Evolutionary conservation across 352 stramenopile genomes (phyloP).

Genomic region (Globisporangium paddicum): DNA sequence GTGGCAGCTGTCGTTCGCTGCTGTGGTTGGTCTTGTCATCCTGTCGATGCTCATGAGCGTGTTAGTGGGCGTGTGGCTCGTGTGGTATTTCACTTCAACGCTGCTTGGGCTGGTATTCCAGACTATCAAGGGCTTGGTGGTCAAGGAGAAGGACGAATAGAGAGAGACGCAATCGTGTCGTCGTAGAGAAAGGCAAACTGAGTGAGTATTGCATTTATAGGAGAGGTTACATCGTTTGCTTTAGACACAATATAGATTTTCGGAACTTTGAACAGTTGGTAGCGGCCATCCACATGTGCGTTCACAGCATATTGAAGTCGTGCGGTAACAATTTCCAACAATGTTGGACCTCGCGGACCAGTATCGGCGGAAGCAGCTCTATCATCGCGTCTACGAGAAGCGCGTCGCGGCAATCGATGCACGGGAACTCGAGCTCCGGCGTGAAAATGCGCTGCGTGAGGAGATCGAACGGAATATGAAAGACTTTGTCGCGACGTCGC

Average conservation of each 20-base stretch:
- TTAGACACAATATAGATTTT: slow-evolving; percentile 10
- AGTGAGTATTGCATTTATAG: slow-evolving; percentile 1
- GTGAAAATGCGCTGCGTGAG: slow-evolving; percentile 61
- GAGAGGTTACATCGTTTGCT: background rate
- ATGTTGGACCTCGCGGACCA: slow-evolving; percentile 49
- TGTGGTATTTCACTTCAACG: slow-evolving; percentile 56
- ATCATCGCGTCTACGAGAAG: slow-evolving; percentile 53
- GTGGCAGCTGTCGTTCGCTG: slow-evolving; percentile 38
- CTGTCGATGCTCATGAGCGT: slow-evolving; percentile 48
- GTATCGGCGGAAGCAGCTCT: slow-evolving; percentile 44
- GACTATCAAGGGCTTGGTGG: background rate
- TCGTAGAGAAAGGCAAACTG: slow-evolving; percentile 7
- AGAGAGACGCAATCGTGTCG: background rate
- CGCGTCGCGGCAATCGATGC: slow-evolving; percentile 36
- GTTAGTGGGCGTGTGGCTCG: slow-evolving; percentile 52
- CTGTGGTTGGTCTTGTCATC: slow-evolving; percentile 31
- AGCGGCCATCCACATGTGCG: too few relatives aligned
- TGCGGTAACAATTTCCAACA: background rate
- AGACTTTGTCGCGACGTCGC: slow-evolving; percentile 59
- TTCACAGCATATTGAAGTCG: too few relatives aligned
- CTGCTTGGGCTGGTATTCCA: slow-evolving; percentile 14
- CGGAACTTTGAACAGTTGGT: slow-evolving; percentile 5
- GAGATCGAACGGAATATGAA: slow-evolving; percentile 76
- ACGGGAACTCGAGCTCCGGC: slow-evolving; percentile 36
- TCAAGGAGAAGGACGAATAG: slow-evolving; percentile 14